phyloP scores from a whole-genome alignment of 345 rosid species.

The Lepidium africanum region DNA sequence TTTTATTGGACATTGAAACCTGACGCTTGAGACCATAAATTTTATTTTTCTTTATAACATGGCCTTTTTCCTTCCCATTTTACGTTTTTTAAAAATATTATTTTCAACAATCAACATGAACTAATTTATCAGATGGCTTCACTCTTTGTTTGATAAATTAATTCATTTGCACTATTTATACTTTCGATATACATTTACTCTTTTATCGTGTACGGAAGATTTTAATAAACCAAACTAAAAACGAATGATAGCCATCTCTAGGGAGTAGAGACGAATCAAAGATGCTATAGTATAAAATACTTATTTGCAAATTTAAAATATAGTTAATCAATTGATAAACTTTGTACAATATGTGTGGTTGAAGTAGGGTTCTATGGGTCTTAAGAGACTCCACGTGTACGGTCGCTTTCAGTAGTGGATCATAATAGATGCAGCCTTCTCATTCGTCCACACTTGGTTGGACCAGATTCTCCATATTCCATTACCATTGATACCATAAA shows the following conservation, averaged over 20 bases:
- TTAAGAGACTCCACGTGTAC: slow-evolving; percentile 17
- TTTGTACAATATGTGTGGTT: neutral
- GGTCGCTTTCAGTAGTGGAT: slow-evolving; percentile 15
- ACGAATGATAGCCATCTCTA: neutral
- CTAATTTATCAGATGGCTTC: neutral
- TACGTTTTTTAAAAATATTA: too few relatives aligned
- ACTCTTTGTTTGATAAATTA: neutral
- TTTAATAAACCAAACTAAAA: neutral
- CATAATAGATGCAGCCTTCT: slow-evolving; percentile 14
- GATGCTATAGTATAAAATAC: neutral
- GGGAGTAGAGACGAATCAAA: neutral
- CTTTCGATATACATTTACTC: neutral
- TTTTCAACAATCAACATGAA: too few relatives aligned
- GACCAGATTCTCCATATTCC: slow-evolving; percentile 4
- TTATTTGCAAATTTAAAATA: neutral
- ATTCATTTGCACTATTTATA: neutral
- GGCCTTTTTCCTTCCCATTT: too few relatives aligned
- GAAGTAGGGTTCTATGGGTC: slow-evolving; percentile 15
- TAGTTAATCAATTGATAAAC: neutral
- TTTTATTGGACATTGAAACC: too few relatives aligned
- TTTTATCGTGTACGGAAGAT: neutral
- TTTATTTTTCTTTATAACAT: too few relatives aligned
- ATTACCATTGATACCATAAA: slow-evolving; percentile 1
- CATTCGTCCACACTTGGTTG: slow-evolving; percentile 12
- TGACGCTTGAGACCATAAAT: too few relatives aligned